Evolutionary conservation across 257 asterid genomes (phyloP), one percentile per base, ranked within the genome.

Genomic region (Avicennia marina): DNA sequence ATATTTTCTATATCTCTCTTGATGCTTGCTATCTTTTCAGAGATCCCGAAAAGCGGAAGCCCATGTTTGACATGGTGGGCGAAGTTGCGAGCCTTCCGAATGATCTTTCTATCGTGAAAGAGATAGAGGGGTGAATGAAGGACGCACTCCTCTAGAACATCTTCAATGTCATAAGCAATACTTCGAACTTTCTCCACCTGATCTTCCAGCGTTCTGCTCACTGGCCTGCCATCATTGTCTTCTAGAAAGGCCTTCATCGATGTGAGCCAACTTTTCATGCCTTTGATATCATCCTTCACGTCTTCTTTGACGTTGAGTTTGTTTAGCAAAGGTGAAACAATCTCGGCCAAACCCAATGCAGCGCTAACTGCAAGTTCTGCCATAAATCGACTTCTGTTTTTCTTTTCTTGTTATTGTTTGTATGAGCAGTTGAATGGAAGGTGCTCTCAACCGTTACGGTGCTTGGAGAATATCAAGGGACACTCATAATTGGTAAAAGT

Each of bases 361-460:
- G 56, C 43, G 20, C 17, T 7, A 17, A 75, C 39, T 6, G 77
- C 77, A 46, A 75, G 29, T 47, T 70, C 77, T 1, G 81, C 81
- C 81, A 75, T 73, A 11, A 17, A n/a, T 53, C 26, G 32, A 1
- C n/a, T n/a, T n/a, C 39, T 58, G 16, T 31, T 26, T n/a, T 39
- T 6, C 9, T 39, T n/a, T n/a, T n/a, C n/a, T n/a, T n/a, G n/a
- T n/a, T n/a, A n/a, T n/a, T n/a, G n/a, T n/a, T n/a, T n/a, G n/a
- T n/a, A n/a, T n/a, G n/a, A n/a, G n/a, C n/a, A n/a, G n/a, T 31
- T 49, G 20, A 26, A 31, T 49, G 55, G 55, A 49, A 10, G 21
- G 11, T 25, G 36, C 38, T 21, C 33, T n/a, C n/a, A n/a, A n/a
- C n/a, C n/a, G n/a, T n/a, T n/a, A n/a, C n/a, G n/a, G n/a, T n/a